These are phyloP conservation scores for Daldinia bambusicola DNA, from an alignment of 495 filamentous ascomycete genomes.

Conservation along the genomic window DNA sequence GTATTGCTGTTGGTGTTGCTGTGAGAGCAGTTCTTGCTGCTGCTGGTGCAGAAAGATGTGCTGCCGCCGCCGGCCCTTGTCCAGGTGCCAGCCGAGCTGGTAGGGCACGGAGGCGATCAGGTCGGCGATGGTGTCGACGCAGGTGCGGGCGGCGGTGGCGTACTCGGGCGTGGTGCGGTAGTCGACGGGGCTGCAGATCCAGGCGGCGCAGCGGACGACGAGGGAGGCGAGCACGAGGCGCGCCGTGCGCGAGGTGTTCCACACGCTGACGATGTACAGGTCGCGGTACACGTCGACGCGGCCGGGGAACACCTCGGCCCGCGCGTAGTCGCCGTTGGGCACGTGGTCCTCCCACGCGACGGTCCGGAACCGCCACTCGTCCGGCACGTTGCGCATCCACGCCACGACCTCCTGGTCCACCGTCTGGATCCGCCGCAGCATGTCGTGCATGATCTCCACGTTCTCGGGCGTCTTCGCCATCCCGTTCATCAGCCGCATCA, in stretches of 20 bases:
- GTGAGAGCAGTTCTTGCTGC: not conserved
- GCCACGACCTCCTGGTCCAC: constrained; percentile 55
- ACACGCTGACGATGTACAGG: constrained; percentile 59
- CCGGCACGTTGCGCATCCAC: constrained; percentile 57
- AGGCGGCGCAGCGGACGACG: constrained; percentile 62
- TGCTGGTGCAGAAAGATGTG: not conserved
- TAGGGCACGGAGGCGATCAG: constrained; percentile 64
- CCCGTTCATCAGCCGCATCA: constrained; percentile 53
- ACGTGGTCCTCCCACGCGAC: constrained; percentile 58
- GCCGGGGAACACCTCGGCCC: constrained; percentile 61
- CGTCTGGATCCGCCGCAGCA: constrained; percentile 56
- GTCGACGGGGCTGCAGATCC: constrained; percentile 61
- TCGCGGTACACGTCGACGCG: constrained; percentile 62
- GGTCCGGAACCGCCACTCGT: constrained; percentile 54
- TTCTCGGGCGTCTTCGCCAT: constrained; percentile 50
- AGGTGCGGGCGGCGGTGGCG: constrained; percentile 52
- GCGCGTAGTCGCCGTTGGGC: constrained; percentile 51
- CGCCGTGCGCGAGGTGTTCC: constrained; percentile 58
- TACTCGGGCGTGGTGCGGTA: constrained; percentile 66
- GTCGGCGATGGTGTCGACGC: constrained; percentile 58
- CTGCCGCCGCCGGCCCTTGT: constrained; percentile 4
- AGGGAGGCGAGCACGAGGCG: constrained; percentile 58
- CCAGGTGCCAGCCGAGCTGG: constrained; percentile 60
- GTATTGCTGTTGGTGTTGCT: no score
- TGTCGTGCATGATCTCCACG: constrained; percentile 50